Evolutionary conservation across 805 yeast genomes (phyloP).

Genomic region (Wickerhamiella brachini): DNA sequence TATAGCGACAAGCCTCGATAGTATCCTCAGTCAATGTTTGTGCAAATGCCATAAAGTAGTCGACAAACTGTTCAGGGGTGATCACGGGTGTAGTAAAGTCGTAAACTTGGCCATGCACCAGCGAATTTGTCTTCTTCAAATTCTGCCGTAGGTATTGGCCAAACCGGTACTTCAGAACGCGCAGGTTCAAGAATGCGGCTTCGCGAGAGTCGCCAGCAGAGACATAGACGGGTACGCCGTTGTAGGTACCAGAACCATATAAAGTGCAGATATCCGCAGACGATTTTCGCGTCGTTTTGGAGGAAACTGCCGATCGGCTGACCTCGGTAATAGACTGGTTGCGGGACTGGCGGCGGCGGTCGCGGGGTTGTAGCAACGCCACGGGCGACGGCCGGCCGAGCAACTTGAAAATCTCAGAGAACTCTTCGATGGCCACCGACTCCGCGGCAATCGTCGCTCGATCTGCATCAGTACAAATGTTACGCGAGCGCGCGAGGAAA

Average conservation of each 20-base stretch:
- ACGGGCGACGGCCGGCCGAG: not conserved
- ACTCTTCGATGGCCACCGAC: not conserved
- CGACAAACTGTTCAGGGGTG: not conserved
- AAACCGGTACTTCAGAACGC: not conserved
- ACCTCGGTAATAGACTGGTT: not conserved
- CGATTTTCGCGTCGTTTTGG: not conserved
- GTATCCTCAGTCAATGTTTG: not conserved
- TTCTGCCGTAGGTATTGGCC: not conserved
- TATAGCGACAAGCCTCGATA: not conserved
- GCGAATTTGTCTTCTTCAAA: not conserved
- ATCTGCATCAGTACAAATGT: not conserved
- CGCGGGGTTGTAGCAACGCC: not conserved
- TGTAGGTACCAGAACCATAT: not conserved
- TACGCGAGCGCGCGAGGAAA: not conserved
- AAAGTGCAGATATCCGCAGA: not conserved
- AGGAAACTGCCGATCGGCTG: not conserved
- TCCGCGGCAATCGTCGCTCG: not conserved
- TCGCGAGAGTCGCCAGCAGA: not conserved
- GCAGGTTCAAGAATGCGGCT: not conserved
- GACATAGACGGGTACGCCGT: not conserved
- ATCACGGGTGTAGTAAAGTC: not conserved
- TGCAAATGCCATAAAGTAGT: not conserved
- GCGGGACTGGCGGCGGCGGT: not conserved
- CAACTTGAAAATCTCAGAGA: not conserved
- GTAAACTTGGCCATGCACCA: not conserved